phyloP scores from a whole-genome alignment of 2,329 filamentous ascomycete species.

The Fusarium tjaetaba region DNA sequence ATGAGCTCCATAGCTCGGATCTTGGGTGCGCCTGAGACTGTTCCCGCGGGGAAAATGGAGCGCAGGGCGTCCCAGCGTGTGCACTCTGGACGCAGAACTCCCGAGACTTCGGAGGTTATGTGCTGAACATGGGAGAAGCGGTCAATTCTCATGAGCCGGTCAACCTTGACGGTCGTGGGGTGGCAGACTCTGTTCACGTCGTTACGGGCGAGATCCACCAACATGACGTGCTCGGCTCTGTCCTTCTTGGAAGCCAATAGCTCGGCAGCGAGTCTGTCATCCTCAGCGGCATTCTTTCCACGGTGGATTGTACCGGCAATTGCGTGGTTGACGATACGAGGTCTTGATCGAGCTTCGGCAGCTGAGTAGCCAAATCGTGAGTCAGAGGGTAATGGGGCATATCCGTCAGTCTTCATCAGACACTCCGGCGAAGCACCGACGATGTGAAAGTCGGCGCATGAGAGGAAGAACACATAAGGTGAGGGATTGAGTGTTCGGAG shows the following conservation, averaged over 20 bases:
- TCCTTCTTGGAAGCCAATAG: conserved; percentile 78
- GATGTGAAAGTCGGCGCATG: conserved; percentile 92
- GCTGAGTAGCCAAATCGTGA: conserved; percentile 41
- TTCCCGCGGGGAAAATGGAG: conserved; percentile 96
- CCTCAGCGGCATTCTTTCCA: conserved; percentile 75
- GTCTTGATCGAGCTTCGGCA: conserved; percentile 67
- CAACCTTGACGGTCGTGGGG: conserved; percentile 87
- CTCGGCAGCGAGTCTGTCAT: conserved; percentile 79
- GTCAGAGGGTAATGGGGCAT: conserved; percentile 38
- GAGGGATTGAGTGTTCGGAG: conserved; percentile 97
- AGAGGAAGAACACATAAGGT: conserved; percentile 95
- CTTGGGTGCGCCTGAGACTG: conserved; percentile 94
- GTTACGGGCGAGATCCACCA: conserved; percentile 95
- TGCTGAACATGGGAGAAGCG: conserved; percentile 98
- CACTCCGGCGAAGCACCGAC: conserved; percentile 95
- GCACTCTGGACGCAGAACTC: conserved; percentile 82
- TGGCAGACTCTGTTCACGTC: conserved; percentile 97
- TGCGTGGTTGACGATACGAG: conserved; percentile 92
- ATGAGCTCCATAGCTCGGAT: conserved; percentile 98
- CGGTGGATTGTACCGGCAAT: conserved; percentile 96
- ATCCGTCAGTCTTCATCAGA: conserved; percentile 75
- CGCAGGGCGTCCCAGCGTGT: conserved; percentile 95
- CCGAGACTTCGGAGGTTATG: conserved; percentile 93
- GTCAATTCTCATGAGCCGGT: conserved; percentile 93
- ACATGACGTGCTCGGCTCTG: conserved; percentile 94